Evolutionary conservation across 441 rosid species (phyloP).

Genomic region (Hypseocharis bilobata): DNA sequence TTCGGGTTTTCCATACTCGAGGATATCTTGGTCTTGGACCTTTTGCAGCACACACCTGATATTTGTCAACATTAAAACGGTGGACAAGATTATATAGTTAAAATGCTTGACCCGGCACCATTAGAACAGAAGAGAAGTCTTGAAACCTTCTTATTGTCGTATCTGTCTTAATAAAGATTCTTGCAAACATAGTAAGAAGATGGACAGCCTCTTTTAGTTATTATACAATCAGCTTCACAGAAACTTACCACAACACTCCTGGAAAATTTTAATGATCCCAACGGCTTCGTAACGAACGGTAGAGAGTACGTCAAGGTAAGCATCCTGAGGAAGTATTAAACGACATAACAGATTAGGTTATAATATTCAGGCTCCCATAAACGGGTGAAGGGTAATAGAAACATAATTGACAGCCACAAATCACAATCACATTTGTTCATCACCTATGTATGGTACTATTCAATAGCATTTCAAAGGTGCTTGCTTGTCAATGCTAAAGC

Average conservation of each 20-base stretch:
- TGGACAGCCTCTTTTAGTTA: not conserved
- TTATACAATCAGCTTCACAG: not conserved
- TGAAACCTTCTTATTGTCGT: not conserved
- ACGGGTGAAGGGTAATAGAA: not conserved
- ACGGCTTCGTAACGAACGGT: slow-evolving; percentile 36
- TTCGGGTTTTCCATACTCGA: slow-evolving; percentile 76
- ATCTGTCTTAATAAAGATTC: too few relatives aligned
- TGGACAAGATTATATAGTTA: not conserved
- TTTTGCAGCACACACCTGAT: slow-evolving; percentile 70
- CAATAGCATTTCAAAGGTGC: not conserved
- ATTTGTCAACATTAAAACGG: slow-evolving; percentile 11
- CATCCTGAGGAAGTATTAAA: slow-evolving; percentile 37
- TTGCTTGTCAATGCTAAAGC: not conserved
- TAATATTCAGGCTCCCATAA: not conserved
- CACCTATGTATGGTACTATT: not conserved
- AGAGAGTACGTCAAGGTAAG: slow-evolving; percentile 41
- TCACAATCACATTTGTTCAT: not conserved
- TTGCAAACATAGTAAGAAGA: not conserved
- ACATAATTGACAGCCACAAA: not conserved
- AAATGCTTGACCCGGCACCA: not conserved
- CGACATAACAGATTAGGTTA: not conserved
- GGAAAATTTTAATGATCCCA: slow-evolving; percentile 27
- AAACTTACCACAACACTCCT: slow-evolving; percentile 42
- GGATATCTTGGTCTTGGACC: slow-evolving; percentile 90
- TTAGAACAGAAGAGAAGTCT: not conserved